Conservation (phyloP, 73 alveolate species). For the Breviolum minutum region DNA sequence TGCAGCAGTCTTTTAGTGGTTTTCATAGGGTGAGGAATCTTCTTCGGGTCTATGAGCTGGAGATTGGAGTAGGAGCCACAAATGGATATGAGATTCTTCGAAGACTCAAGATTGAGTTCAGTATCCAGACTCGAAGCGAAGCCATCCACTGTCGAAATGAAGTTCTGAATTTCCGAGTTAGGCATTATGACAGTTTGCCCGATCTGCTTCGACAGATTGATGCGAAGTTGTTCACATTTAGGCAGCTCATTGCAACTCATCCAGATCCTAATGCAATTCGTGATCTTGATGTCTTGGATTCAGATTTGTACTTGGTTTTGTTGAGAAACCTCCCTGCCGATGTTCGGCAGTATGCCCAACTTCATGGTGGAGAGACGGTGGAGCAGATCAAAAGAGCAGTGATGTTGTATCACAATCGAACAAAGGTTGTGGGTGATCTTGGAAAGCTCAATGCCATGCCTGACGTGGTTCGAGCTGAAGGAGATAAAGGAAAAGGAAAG, state of each 20-base stretch:
- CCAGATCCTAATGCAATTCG: not conserved
- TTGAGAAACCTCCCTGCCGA: not conserved
- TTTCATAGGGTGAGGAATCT: not conserved
- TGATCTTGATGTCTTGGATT: not conserved
- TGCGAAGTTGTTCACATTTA: not conserved
- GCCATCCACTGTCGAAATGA: not conserved
- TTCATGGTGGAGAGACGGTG: not conserved
- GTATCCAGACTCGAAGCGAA: not conserved
- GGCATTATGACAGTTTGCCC: not conserved
- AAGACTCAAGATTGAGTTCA: not conserved
- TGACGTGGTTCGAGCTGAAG: not conserved
- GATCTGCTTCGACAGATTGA: slow-evolving; percentile 16
- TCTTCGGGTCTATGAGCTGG: not conserved
- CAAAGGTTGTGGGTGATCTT: not conserved
- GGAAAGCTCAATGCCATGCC: not conserved
- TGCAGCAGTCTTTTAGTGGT: not conserved
- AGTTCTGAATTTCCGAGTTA: too few species aligned
- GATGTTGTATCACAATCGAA: not conserved
- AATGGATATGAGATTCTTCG: not conserved
- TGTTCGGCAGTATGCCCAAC: not conserved
- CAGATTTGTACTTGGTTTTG: not conserved
- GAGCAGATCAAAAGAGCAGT: not conserved
- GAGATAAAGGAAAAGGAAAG: not conserved
- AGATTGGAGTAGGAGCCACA: not conserved
- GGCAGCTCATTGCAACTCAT: not conserved